A percentile compares a stretch with the other conserved stretches of the same genome.
Evolutionary conservation across 129 eudicot genomes (phyloP).

Genomic region (Flaveria robusta): DNA sequence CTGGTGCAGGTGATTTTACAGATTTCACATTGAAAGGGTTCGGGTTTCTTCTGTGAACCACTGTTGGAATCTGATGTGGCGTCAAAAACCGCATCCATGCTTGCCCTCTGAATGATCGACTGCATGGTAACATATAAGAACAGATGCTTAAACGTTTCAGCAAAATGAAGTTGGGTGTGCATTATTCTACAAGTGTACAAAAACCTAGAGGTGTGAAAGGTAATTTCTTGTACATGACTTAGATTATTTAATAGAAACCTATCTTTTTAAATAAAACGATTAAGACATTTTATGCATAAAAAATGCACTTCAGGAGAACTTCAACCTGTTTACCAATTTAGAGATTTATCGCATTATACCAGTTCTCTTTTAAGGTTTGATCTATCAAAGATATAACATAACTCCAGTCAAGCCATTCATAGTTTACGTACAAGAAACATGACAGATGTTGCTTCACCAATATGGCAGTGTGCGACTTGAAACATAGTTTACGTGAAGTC

Average conservation of each 20-base stretch:
- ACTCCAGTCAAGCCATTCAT: background rate
- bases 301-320: background rate
- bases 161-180: background rate
- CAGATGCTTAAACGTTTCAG: background rate
- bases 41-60: constrained; percentile 5
- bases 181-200: background rate
- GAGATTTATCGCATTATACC: background rate
- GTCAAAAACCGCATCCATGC: constrained; percentile 6
- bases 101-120: constrained; percentile 12
- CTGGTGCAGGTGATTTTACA: constrained; percentile 44
- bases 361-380: background rate
- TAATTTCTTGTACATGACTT: background rate
- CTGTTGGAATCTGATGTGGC: constrained; percentile 6
- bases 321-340: background rate
- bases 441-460: background rate
- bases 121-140: constrained; percentile 22
- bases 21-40: constrained; percentile 37
- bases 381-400: background rate
- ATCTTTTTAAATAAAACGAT: background rate
- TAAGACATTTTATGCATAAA: background rate
- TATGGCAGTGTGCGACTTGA: background rate
- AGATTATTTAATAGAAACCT: background rate
- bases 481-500: background rate
- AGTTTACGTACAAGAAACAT: constrained; percentile 7
- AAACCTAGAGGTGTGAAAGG: background rate